Conservation (phyloP, 1,139 yeast species). For the Candida tunisiensis region DNA sequence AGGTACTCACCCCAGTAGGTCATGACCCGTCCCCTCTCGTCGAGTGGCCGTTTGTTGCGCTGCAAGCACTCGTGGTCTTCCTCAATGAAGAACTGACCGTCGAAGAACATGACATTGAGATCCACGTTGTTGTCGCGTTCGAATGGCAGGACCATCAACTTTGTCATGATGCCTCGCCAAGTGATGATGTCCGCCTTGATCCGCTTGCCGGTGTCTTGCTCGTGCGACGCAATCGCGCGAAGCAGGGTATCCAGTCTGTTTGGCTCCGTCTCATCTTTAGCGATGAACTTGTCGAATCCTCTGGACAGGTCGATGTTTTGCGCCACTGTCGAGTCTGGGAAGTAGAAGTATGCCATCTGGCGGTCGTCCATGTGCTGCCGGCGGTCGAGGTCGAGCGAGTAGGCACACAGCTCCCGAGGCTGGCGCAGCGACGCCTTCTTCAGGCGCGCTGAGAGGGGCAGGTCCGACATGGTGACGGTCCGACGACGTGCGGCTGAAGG, state of each 20-base stretch:
- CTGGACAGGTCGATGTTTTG: slow-evolving; percentile 38
- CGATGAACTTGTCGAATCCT: slow-evolving; percentile 44
- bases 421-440: slow-evolving; percentile 33
- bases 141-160: slow-evolving; percentile 45
- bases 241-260: slow-evolving; percentile 46
- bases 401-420: slow-evolving; percentile 55
- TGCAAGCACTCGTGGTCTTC: slow-evolving; percentile 30
- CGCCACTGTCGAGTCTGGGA: slow-evolving; percentile 46
- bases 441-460: slow-evolving; percentile 14
- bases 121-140: slow-evolving; percentile 39
- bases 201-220: slow-evolving; percentile 28
- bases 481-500: neutral
- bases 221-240: slow-evolving; percentile 36
- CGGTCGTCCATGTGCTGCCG: slow-evolving; percentile 35
- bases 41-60: slow-evolving; percentile 8
- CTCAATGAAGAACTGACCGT: slow-evolving; percentile 76
- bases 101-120: slow-evolving; percentile 46
- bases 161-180: slow-evolving; percentile 69
- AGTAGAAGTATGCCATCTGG: slow-evolving; percentile 48
- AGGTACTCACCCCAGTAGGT: slow-evolving; percentile 20
- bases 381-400: slow-evolving; percentile 34
- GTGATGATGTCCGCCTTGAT: slow-evolving; percentile 53
- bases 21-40: slow-evolving; percentile 14
- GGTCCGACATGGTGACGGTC: slow-evolving; percentile 1
- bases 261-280: slow-evolving; percentile 33